Evolutionary conservation across 2,329 filamentous ascomycete genomes (phyloP).

Genomic region (Cercospora citrullina): DNA sequence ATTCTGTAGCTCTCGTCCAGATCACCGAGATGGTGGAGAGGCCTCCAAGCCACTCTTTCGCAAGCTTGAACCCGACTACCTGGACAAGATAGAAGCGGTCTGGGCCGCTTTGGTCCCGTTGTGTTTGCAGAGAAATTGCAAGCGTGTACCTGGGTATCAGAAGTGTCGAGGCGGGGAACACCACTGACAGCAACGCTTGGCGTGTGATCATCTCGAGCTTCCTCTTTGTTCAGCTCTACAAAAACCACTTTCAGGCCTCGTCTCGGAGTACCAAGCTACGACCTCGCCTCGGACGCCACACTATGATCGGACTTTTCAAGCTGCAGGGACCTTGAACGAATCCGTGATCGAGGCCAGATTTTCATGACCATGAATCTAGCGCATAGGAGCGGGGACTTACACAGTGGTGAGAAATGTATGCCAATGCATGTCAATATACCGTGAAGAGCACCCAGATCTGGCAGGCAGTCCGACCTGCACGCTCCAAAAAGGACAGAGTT

Average conservation of each 20-base stretch:
- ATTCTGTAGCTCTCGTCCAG: neutral
- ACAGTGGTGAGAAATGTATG: neutral
- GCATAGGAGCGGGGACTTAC: neutral
- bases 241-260: neutral
- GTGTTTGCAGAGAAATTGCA: neutral
- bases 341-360: neutral
- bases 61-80: neutral
- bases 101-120: neutral
- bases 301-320: neutral
- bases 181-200: neutral
- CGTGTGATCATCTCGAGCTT: neutral
- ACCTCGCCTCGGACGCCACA: neutral
- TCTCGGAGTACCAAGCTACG: neutral
- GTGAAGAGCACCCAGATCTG: neutral
- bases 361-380: neutral
- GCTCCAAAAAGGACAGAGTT: neutral
- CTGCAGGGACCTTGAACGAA: neutral
- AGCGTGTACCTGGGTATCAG: neutral
- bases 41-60: neutral
- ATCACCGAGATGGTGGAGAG: slow-evolving; percentile 1
- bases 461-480: neutral
- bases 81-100: neutral
- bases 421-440: neutral
- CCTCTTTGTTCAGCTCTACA: neutral
- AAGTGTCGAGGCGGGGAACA: neutral